These are phyloP conservation scores for Aspergillus pseudotamarii DNA, from an alignment of 2,329 filamentous ascomycete genomes.

Conservation along the genomic window DNA sequence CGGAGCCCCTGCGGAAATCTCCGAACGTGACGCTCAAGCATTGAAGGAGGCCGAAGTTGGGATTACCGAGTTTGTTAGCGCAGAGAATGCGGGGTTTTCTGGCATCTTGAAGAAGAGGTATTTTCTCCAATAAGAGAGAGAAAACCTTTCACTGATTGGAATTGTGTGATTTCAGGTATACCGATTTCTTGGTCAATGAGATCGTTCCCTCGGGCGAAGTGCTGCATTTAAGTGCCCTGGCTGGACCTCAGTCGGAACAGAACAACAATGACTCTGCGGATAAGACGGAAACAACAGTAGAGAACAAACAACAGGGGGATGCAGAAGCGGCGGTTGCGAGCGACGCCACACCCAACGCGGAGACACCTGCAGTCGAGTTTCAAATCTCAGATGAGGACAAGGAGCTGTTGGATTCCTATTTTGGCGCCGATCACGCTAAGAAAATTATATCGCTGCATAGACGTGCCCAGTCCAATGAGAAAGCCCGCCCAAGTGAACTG, in stretches of 20 bases:
- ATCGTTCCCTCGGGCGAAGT: constrained; percentile 76
- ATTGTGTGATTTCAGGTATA: constrained; percentile 61
- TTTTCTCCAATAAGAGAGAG: neutral
- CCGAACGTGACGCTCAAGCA: constrained; percentile 33
- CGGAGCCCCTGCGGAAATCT: constrained; percentile 12
- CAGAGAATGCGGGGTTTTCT: constrained; percentile 60
- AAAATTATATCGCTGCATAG: constrained; percentile 60
- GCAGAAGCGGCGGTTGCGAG: constrained; percentile 13
- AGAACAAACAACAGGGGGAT: constrained; percentile 19
- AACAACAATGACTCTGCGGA: constrained; percentile 15
- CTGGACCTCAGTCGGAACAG: constrained; percentile 27
- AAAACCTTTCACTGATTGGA: constrained; percentile 1
- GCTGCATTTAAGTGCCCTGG: constrained; percentile 65
- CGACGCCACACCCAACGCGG: constrained; percentile 14
- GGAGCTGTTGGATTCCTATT: constrained; percentile 47
- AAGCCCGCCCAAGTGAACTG: constrained; percentile 59
- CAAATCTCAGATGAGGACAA: constrained; percentile 50
- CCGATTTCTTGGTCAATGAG: constrained; percentile 91
- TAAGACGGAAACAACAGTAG: constrained; percentile 12
- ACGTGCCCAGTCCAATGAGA: constrained; percentile 56
- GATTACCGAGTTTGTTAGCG: constrained; percentile 65
- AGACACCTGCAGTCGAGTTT: constrained; percentile 28
- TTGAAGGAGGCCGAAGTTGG: constrained; percentile 55
- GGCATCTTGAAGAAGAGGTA: constrained; percentile 70
- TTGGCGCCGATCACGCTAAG: constrained; percentile 54